These are phyloP conservation scores for Sclerotinia nivalis DNA, from an alignment of 2,329 filamentous ascomycete genomes.

Conservation along the genomic window DNA sequence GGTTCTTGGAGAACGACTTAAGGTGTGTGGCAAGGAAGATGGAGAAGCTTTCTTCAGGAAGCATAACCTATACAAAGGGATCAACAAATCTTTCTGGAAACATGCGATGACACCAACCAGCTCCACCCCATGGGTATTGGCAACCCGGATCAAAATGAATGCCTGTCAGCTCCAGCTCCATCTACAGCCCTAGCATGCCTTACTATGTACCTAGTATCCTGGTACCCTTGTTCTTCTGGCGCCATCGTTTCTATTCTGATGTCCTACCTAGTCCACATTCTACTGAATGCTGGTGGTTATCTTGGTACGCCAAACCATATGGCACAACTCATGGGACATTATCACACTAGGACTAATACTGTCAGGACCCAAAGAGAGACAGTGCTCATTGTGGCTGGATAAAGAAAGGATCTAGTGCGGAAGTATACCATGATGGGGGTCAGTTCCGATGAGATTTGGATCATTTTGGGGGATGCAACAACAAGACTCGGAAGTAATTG, in stretches of 20 bases:
- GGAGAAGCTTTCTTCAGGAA: constrained; percentile 32
- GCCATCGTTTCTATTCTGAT: constrained; percentile 36
- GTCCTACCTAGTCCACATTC: constrained; percentile 28
- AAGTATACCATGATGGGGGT: constrained; percentile 6
- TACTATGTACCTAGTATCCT: constrained; percentile 24
- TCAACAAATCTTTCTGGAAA: constrained; percentile 28
- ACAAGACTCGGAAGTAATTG: constrained; percentile 9
- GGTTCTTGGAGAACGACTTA: constrained; percentile 22
- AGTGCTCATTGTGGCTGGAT: constrained; percentile 11
- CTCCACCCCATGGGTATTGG: constrained; percentile 31
- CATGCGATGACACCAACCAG: constrained; percentile 39
- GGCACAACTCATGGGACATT: constrained; percentile 8
- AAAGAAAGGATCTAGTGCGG: constrained; percentile 8
- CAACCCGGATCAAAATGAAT: constrained; percentile 36
- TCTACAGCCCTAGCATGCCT: constrained; percentile 37
- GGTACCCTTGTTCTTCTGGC: constrained; percentile 34
- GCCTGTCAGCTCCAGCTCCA: constrained; percentile 37
- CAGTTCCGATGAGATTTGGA: constrained; percentile 17
- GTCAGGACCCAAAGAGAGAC: constrained; percentile 14
- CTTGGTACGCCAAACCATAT: constrained; percentile 12
- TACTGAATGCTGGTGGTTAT: constrained; percentile 17
- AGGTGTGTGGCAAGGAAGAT: constrained; percentile 27
- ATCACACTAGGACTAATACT: constrained; percentile 13
- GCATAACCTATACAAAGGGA: constrained; percentile 32
- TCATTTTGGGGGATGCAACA: constrained; percentile 7